A percentile compares a stretch with the other conserved stretches of the same genome.
These are phyloP conservation scores for Ophiocytium majus DNA, from an alignment of 352 stramenopile genomes.

Conservation along the genomic window DNA sequence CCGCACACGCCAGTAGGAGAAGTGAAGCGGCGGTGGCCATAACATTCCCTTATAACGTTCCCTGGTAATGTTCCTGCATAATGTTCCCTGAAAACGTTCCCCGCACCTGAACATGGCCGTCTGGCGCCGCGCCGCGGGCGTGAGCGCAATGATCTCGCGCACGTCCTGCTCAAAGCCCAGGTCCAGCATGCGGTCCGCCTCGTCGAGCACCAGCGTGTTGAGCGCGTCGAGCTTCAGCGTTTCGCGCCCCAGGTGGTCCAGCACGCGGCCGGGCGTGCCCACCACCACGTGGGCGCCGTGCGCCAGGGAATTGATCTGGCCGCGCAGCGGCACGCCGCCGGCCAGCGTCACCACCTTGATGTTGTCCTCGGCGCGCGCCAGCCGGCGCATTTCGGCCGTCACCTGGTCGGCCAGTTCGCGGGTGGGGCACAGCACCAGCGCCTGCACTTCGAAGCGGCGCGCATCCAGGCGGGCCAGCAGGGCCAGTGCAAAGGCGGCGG, in stretches of 20 bases:
- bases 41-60: too few species aligned
- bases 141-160: slow-evolving; percentile 74
- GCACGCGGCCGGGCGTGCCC: slow-evolving; percentile 91
- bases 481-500: slow-evolving; percentile 86
- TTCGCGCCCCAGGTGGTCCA: slow-evolving; percentile 89
- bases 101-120: slow-evolving; percentile 99
- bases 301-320: too few species aligned
- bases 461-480: slow-evolving; percentile 85
- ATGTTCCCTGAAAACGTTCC: too few species aligned
- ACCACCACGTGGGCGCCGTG: slow-evolving; percentile 89
- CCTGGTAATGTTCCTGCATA: too few species aligned
- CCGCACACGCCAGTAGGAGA: too few species aligned
- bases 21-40: too few species aligned
- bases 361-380: slow-evolving; percentile 84
- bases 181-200: slow-evolving; percentile 87
- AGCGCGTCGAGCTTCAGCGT: slow-evolving; percentile 72
- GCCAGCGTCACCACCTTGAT: slow-evolving; percentile 92
- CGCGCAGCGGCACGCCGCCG: too few species aligned
- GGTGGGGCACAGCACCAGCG: slow-evolving; percentile 92
- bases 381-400: too few species aligned
- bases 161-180: slow-evolving; percentile 88
- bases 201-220: slow-evolving; percentile 89
- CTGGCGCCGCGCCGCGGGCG: slow-evolving; percentile 66
- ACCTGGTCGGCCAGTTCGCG: slow-evolving; percentile 96
- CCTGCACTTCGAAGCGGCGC: slow-evolving; percentile 80